A percentile compares a stretch with the other conserved stretches of the same genome.
Evolutionary conservation across 2,329 filamentous ascomycete genomes (phyloP).

Genomic region (Phaeosphaeriaceae sp.): DNA sequence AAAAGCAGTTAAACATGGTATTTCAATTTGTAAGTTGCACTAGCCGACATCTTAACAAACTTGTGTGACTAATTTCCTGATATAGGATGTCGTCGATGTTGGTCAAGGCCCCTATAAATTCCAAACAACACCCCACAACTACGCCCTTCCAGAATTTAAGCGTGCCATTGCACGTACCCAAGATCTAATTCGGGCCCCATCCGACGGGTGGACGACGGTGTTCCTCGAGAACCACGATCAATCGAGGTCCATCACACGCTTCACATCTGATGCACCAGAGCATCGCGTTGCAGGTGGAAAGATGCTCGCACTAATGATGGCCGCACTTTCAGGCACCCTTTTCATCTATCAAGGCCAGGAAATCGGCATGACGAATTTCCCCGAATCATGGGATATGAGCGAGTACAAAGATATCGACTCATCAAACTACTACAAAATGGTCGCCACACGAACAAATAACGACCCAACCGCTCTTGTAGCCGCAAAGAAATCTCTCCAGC

Average conservation of each 20-base stretch:
- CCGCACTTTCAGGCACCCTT: constrained; percentile 56
- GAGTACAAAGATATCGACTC: constrained; percentile 62
- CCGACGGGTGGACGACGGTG: constrained; percentile 55
- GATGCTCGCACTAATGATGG: constrained; percentile 56
- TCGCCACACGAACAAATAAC: constrained; percentile 29
- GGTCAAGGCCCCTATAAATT: constrained; percentile 47
- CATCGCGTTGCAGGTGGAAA: constrained; percentile 56
- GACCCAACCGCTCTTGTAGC: constrained; percentile 50
- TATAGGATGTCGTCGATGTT: constrained; percentile 50
- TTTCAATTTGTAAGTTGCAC: constrained; percentile 57
- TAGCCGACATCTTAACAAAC: neutral
- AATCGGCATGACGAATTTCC: constrained; percentile 58
- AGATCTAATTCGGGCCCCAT: constrained; percentile 35
- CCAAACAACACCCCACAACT: constrained; percentile 44
- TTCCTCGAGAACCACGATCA: constrained; percentile 64
- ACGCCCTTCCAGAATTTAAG: constrained; percentile 39
- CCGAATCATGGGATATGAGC: constrained; percentile 50
- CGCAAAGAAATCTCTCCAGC: constrained; percentile 61
- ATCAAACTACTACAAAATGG: constrained; percentile 58
- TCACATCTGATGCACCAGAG: constrained; percentile 55
- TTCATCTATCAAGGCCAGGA: constrained; percentile 61
- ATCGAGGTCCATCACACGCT: constrained; percentile 57
- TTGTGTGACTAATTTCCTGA: neutral
- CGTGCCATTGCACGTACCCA: constrained; percentile 40
- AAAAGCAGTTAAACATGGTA: constrained; percentile 71